Conservation (phyloP, 345 rosid genomes). For the Physaria fendleri region DNA sequence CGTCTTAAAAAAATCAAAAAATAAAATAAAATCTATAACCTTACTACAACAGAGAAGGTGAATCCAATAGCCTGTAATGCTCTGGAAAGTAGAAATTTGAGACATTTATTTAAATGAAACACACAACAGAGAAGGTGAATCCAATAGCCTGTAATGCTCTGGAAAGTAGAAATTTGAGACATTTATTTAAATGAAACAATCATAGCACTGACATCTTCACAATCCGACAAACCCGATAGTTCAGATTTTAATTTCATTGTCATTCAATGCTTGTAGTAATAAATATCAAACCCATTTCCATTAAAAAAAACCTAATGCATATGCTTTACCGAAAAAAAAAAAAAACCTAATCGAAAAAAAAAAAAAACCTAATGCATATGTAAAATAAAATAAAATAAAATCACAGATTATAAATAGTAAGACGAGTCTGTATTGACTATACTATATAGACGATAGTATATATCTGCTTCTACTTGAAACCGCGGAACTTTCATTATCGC, state of each 20-base stretch:
- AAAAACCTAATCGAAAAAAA: not conserved
- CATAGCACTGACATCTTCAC: conserved; percentile 28
- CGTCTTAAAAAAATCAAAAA: no score
- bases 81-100: conserved; percentile 20
- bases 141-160: conserved; percentile 20
- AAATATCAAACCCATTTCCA: conserved; percentile 6
- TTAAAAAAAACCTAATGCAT: conserved; percentile 1
- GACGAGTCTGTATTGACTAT: no score
- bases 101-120: conserved; percentile 13
- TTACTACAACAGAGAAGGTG: not conserved
- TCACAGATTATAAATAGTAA: not conserved
- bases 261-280: conserved; percentile 18
- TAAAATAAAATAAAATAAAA: not conserved
- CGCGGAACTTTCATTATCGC: not conserved
- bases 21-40: no score
- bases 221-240: conserved; percentile 20
- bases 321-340: not conserved
- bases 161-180: conserved; percentile 16
- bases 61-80: conserved; percentile 17
- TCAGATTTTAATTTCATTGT: conserved; percentile 3
- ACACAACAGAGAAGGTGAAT: not conserved
- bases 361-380: conserved; percentile 2
- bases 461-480: not conserved
- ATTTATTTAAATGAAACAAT: conserved; percentile 18
- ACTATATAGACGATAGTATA: not conserved